These are phyloP conservation scores for Trichocomaceae sp. DNA, from an alignment of 2,329 filamentous ascomycete species.

Conservation along the genomic window DNA sequence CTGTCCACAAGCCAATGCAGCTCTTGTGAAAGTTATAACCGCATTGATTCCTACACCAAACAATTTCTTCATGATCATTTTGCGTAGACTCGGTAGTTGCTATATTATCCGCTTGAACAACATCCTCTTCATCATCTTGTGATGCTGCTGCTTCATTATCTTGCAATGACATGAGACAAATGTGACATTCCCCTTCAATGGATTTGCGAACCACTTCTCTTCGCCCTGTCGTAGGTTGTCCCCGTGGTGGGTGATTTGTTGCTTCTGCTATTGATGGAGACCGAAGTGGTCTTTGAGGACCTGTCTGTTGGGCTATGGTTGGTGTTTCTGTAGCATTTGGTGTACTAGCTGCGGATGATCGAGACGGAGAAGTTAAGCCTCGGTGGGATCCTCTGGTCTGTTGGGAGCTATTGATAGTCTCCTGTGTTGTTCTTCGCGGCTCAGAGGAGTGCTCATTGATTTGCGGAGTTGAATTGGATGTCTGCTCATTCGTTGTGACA, in stretches of 20 bases:
- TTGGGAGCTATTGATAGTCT: neutral
- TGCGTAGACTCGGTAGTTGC: neutral
- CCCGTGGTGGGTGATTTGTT: neutral
- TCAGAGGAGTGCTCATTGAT: neutral
- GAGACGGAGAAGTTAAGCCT: neutral
- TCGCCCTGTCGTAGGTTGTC: neutral
- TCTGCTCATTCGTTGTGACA: neutral
- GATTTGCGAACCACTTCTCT: neutral
- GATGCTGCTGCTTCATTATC: neutral
- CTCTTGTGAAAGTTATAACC: constrained; percentile 10
- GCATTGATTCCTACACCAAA: constrained; percentile 9
- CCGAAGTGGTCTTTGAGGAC: neutral
- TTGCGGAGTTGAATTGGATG: neutral
- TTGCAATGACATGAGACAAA: constrained; percentile 2
- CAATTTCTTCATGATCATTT: neutral
- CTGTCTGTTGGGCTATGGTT: neutral
- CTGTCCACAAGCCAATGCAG: constrained; percentile 6
- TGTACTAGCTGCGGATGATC: neutral
- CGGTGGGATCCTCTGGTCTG: neutral
- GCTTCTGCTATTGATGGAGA: neutral
- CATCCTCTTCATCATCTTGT: neutral
- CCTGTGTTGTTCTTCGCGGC: neutral
- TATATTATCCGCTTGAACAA: neutral
- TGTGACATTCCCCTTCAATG: constrained; percentile 8
- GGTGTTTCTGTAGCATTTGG: neutral